A percentile compares a stretch with the other conserved stretches of the same genome.
These are phyloP conservation scores for Boletus subparvulus DNA, from an alignment of 768 basidiomycete species.

Conservation along the genomic window DNA sequence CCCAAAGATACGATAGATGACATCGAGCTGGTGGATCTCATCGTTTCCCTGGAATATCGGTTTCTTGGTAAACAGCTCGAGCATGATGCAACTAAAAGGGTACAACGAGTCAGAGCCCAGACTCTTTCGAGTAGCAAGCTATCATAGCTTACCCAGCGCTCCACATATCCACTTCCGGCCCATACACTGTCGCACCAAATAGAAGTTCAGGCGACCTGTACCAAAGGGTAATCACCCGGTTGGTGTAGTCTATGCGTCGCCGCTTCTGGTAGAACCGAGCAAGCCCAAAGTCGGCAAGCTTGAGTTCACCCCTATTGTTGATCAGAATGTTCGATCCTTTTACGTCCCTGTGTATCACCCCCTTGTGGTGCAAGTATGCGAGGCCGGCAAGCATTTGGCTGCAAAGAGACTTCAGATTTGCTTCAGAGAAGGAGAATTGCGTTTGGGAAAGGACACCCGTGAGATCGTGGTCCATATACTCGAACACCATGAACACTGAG, in stretches of 20 bases:
- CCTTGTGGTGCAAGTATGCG: slow-evolving; percentile 92
- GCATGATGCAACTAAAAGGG: slow-evolving; percentile 85
- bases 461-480: slow-evolving; percentile 98
- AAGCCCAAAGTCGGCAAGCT: slow-evolving; percentile 95
- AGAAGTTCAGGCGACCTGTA: slow-evolving; percentile 95
- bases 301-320: slow-evolving; percentile 87
- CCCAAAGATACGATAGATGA: slow-evolving; percentile 87
- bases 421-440: slow-evolving; percentile 79
- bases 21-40: slow-evolving; percentile 95
- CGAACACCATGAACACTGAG: slow-evolving; percentile 98
- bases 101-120: background rate
- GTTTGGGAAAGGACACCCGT: slow-evolving; percentile 92
- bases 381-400: slow-evolving; percentile 94
- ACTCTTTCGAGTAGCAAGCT: background rate
- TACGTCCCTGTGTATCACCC: slow-evolving; percentile 97
- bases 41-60: slow-evolving; percentile 98
- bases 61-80: slow-evolving; percentile 93
- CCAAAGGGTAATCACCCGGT: slow-evolving; percentile 98
- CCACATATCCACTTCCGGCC: slow-evolving; percentile 99
- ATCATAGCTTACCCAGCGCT: slow-evolving; percentile 76
- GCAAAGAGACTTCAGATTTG: slow-evolving; percentile 93
- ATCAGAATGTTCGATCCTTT: slow-evolving; percentile 98
- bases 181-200: slow-evolving; percentile 94
- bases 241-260: slow-evolving; percentile 92
- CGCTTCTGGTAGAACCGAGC: slow-evolving; percentile 95